phyloP scores from a whole-genome alignment of 805 yeast species.

The Cyberlindnera nakhonratchasimensis region DNA sequence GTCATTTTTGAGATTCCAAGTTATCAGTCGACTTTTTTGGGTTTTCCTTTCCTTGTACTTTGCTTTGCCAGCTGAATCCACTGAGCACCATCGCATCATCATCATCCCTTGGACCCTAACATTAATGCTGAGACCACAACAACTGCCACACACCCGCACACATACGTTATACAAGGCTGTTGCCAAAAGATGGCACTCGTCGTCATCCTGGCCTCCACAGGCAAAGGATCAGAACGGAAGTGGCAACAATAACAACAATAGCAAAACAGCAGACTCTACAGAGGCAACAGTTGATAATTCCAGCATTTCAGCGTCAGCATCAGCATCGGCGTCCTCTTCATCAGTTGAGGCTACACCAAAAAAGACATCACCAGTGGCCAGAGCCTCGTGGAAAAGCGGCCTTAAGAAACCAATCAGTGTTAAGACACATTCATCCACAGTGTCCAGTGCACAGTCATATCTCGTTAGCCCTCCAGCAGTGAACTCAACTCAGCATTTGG shows the following conservation, averaged over 20 bases:
- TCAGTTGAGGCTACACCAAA: not conserved
- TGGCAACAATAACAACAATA: constrained; percentile 10
- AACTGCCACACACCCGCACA: too few species aligned
- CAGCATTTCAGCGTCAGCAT: not conserved
- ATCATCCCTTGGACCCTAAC: too few species aligned
- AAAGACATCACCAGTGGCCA: constrained; percentile 6
- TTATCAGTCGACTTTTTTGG: constrained; percentile 8
- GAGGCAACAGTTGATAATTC: constrained; percentile 3
- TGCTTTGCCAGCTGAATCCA: too few species aligned
- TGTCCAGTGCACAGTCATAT: constrained; percentile 2
- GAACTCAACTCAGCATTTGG: constrained; percentile 27
- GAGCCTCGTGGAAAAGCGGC: not conserved
- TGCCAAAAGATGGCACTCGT: constrained; percentile 21
- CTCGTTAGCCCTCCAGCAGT: constrained; percentile 20
- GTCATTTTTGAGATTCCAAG: constrained; percentile 6
- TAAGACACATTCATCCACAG: constrained; percentile 6
- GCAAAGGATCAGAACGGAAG: constrained; percentile 6
- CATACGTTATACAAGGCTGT: constrained; percentile 1
- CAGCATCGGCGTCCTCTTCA: not conserved
- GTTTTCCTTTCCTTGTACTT: too few species aligned
- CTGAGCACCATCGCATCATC: too few species aligned
- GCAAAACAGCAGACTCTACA: constrained; percentile 2
- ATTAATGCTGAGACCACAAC: constrained; percentile 5
- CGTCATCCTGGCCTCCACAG: constrained; percentile 20
- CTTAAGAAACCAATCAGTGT: constrained; percentile 15